Percentiles rank a stretch among this genome's conserved stretches.
phyloP scores from a whole-genome alignment of 1,139 yeast genomes.

The Zygosaccharomyces pseudobailii region DNA sequence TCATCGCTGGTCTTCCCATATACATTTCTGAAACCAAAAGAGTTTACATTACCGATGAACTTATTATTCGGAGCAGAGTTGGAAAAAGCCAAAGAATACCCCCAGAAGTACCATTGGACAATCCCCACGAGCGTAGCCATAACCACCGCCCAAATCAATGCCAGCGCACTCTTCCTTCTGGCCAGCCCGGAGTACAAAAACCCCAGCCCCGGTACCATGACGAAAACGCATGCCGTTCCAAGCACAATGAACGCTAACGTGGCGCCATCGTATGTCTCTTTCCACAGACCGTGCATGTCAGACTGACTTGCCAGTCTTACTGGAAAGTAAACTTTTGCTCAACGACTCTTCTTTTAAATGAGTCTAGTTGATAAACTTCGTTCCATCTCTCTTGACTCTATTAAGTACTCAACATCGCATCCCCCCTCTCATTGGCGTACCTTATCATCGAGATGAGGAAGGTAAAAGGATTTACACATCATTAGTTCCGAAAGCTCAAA shows the following conservation, averaged over 20 bases:
- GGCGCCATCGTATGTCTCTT: constrained; percentile 45
- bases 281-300: constrained; percentile 22
- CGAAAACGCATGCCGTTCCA: constrained; percentile 71
- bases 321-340: background rate
- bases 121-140: constrained; percentile 75
- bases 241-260: constrained; percentile 46
- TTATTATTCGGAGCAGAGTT: constrained; percentile 61
- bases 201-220: constrained; percentile 95
- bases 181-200: constrained; percentile 91
- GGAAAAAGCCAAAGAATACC: constrained; percentile 86
- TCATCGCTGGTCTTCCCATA: constrained; percentile 45
- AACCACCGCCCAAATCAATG: constrained; percentile 78
- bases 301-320: background rate
- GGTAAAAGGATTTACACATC: constrained; percentile 1
- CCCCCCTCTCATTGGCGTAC: constrained; percentile 1
- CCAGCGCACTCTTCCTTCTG: constrained; percentile 82
- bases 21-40: constrained; percentile 74
- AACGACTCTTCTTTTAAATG: background rate
- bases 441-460: constrained; percentile 2
- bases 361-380: background rate
- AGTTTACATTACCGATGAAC: constrained; percentile 79
- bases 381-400: background rate
- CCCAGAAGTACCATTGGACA: constrained; percentile 98
- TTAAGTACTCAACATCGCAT: constrained; percentile 1
- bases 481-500: background rate